Evolutionary conservation across 257 asterid species (phyloP), one percentile per base, ranked within the genome.

Genomic region (Ligustrum vulgare): DNA sequence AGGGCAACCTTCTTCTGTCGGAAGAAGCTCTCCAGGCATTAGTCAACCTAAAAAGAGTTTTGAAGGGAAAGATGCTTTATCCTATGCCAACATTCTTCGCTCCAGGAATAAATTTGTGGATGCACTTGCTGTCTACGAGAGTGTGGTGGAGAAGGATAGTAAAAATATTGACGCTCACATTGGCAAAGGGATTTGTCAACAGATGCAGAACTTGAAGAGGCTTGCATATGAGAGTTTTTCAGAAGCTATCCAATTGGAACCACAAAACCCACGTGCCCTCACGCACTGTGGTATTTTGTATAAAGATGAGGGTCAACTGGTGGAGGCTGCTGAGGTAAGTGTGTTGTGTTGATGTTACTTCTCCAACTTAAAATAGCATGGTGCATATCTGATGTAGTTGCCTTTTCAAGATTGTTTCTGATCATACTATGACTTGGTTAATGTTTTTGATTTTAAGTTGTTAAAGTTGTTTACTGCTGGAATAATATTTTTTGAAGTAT

Each of bases 251-350:
- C 88, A 73, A 79, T 75, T 95, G 78, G 97, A 95, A 63, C 96
- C 98, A 51, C 87, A 84, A 67, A 95, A 93, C 87, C 91, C 98
- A 15, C 89, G 96, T 86, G 99, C 98, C 41, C 90, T 95, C 36
- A 90, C 97, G 64, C 97, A 95, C 81, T 87, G 92, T 35, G 99
- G 99, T 67, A 89, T 95, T 86, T 74, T 95, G 77, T 91, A 76
- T 85, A 95, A 95, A 83, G 99, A 95, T 58, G 98, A 95, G 84
- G 96, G 97, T 56, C 96, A 90, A 45, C 83, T 95, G 72, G 90
- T 91, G 77, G 97, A 95, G 86, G 98, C 99, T 77, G 97, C 98
- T 78, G 96, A 95, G 97, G 99, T 95, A 90, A 69, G 85, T 65
- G 63, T 70, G 45, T 78, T 49, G 69, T 76, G 36, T 8, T 79